Conservation (phyloP, 2,329 filamentous ascomycete genomes). For the Penicillium concentricum region DNA sequence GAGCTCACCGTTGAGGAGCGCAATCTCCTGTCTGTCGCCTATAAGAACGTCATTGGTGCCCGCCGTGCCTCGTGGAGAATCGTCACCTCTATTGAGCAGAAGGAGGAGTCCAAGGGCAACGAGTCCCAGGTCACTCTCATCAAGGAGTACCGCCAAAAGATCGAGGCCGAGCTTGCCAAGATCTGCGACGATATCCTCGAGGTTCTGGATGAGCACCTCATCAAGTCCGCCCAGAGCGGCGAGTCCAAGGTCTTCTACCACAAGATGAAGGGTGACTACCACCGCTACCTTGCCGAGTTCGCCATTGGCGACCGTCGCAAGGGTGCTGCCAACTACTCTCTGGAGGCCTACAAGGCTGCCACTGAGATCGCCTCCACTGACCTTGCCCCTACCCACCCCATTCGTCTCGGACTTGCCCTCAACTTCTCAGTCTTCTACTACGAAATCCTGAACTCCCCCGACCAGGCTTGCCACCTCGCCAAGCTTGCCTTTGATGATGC, state of each 20-base stretch:
- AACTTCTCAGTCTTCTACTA: constrained; percentile 99
- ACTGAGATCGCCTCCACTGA: constrained; percentile 88
- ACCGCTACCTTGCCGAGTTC: constrained; percentile 98
- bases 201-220: constrained; percentile 89
- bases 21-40: constrained; percentile 94
- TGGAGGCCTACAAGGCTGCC: constrained; percentile 94
- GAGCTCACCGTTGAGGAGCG: constrained; percentile 91
- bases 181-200: constrained; percentile 97
- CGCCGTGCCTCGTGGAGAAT: constrained; percentile 98
- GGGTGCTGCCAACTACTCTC: constrained; percentile 87
- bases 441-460: constrained; percentile 97
- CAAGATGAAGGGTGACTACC: constrained; percentile 99
- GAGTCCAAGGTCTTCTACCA: constrained; percentile 99
- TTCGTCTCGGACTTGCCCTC: constrained; percentile 84
- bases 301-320: constrained; percentile 93
- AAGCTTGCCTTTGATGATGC: constrained; percentile 96
- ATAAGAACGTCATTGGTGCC: constrained; percentile 98
- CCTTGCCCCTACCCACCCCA: constrained; percentile 87
- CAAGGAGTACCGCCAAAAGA: constrained; percentile 98
- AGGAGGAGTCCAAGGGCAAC: constrained; percentile 99
- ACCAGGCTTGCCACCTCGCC: constrained; percentile 96
- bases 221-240: constrained; percentile 88
- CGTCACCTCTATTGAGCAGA: constrained; percentile 97
- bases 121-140: constrained; percentile 85
- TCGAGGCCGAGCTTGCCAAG: constrained; percentile 92